Evolutionary conservation across 768 basidiomycete species (phyloP).

Genomic region (Cystobasidium ongulense): DNA sequence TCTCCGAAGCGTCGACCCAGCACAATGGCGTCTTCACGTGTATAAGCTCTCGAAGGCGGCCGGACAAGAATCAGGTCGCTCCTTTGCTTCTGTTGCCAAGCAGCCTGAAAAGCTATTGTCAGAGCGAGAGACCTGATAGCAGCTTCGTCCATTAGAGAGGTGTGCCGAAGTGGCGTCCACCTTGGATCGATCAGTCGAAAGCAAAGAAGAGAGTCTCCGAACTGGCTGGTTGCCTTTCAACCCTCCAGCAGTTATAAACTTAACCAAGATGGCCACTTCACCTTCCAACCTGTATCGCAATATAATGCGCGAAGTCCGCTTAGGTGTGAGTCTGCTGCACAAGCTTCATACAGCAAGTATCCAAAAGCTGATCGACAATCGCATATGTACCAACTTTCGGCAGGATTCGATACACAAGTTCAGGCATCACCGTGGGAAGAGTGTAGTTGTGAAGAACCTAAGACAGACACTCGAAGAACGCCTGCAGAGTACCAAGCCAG

Average conservation of each 20-base stretch:
- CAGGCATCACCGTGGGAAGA: neutral
- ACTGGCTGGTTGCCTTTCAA: neutral
- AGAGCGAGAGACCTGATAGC: neutral
- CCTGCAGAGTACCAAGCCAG: neutral
- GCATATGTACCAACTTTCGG: neutral
- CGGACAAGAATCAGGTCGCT: neutral
- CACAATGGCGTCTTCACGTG: neutral
- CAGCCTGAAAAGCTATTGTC: neutral
- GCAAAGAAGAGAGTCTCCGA: neutral
- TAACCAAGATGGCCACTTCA: neutral
- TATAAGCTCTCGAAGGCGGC: neutral
- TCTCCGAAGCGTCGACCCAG: neutral
- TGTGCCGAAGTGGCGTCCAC: neutral
- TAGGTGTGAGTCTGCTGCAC: neutral
- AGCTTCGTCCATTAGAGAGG: neutral
- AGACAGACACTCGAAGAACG: neutral
- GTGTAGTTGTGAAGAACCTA: neutral
- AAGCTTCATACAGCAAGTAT: neutral
- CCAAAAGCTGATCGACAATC: neutral
- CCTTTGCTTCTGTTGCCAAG: neutral
- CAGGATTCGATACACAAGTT: constrained; percentile 18
- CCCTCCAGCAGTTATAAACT: neutral
- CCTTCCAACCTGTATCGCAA: constrained; percentile 11
- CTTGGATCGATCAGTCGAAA: neutral
- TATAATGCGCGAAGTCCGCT: constrained; percentile 16